Evolutionary conservation across 768 basidiomycete genomes (phyloP), one percentile per base, ranked within the genome.

Genomic region (Tulasnella sp.): DNA sequence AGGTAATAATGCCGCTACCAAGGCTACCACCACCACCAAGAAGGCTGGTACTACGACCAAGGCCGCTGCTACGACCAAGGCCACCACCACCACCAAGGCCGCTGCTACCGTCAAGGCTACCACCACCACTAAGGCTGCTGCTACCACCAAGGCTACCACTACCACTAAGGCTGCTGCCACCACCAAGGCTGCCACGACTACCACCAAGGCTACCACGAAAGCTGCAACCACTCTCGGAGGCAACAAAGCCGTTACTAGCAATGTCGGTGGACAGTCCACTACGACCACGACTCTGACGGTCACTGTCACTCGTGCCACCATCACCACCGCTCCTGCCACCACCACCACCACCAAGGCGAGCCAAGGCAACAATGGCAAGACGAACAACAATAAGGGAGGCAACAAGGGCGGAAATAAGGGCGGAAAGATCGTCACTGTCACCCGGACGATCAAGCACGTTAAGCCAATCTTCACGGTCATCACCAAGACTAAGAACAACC

Each of bases 361-460:
- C 67, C 3, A 69, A n/a, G n/a, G n/a, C 37, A 71, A 71, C 32
- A 71, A 37, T 16, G 70, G 70, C 11, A 71, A 71, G 29, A 37
- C 35, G 35, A 44, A 44, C 70, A 71, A 71, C 37, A 71, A 71
- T 37, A 71, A 71, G 37, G 70, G 70, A 37, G 32, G 32, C 20
- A 71, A 71, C 26, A 71, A 71, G 11, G 70, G 42, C 37, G n/a
- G n/a, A n/a, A n/a, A n/a, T n/a, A 71, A 71, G 5, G 70, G 70
- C 10, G 37, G 70, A 15, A 71, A 71, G 70, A n/a, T 71, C 35
- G 70, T 71, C 42, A 71, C 70, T 16, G 70, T 71, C 3, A 71
- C 70, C 42, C n/a, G 32, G 70, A 71, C 70, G 20, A 71, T 71
- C 32, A 71, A 71, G 70, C 70, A 71, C 42, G 32, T 71, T 16